Base-by-base conservation (phyloP, 495 filamentous ascomycete species). In the Neurospora sp. region DNA sequence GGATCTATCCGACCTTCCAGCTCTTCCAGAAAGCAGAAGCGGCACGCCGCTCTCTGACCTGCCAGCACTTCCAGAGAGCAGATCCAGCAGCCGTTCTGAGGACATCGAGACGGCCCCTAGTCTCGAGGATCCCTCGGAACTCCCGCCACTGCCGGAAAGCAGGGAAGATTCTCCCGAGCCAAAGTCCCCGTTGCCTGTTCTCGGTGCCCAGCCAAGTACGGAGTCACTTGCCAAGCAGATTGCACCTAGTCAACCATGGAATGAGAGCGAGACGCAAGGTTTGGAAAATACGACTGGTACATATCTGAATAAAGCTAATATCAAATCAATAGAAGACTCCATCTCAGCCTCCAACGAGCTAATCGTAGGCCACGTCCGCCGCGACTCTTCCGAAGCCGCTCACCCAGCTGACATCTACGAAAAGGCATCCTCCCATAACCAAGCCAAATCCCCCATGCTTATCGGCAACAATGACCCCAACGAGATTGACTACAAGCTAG, bases 351-450 rank as follows among this genome's bases (percentile, higher is more conserved):
- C 76, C 5, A 45, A 54, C 17, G 79, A 79, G 17, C 42, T 81
- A 69, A 71, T 80, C 19, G 78, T 77, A 66, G 76, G 75, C 39
- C 73, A 74, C 24, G 76, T 78, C 76, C 72, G 74, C 15, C 73
- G 74, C 11, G 74, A 81, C 21, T 71, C 72, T 42, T 40, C 71
- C 36, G 48, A 71, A 11, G 69, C 39, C 2, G 70, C 74, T 6
- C 45, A 72, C 31, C 72, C 74, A 13, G 45, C 71, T 17, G 40
- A 71, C 1, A 75, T 72, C 5, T 62, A 72, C 5, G 76, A 78
- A 13, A 76, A 77, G 75, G 59, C 71, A 19, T 69, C 72, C 42
- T 66, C 71, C 31, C 71, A 71, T n/a, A 21, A 28, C 34, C 71
- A 76, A 7, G 73, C 75, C 37, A 74, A 71, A 70, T 59, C 48